Base-by-base conservation (phyloP, 139 green algal species). In the Pseudopediastrum boryanum region DNA sequence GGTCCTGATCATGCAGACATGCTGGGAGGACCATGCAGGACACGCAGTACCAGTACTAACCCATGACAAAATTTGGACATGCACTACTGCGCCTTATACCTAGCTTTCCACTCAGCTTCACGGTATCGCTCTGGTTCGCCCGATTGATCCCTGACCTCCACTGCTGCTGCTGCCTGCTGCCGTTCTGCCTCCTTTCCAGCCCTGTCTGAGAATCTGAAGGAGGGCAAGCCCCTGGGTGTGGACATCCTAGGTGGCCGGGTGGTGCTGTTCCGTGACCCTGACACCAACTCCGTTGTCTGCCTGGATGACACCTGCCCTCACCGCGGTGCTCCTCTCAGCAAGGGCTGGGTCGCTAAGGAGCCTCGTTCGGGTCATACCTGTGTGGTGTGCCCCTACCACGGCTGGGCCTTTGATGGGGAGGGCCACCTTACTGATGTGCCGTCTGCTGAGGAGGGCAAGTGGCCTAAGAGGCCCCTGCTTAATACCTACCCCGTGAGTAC, bases 271-370 rank as follows among this genome's bases (percentile, higher is more conserved):
- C 80, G 92, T 12, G 85, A 87, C 41, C 71, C 75, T 2, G 71
- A 85, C 8, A 86, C 86, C 59, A 70, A 50, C 31, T 51, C 78
- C 25, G 85, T 94, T 41, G 80, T 84, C 42, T 91, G 84, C 85
- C 68, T 95, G 39, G 83, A 91, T 77, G 89, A 97, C 64, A 71
- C 88, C 25, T 97, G 93, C 84, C 92, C 93, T 0, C 93, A 97
- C 87, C 82, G 90, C 21, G 88, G 87, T 44, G 89, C 89, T 0
- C 88, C 90, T 0, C 81, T 94, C 39, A 83, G 50, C 56, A 25
- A 85, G 48, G 88, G 89, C 44, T 87, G 84, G 83, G 35, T 68
- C 27, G 61, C 67, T 33, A 83, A 84, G 52, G 46, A 70, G 16
- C 33, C n/a, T 2, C 19, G 33, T 73, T 82, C 13, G 69, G 81